Evolutionary conservation across 2,329 filamentous ascomycete species (phyloP).

Genomic region (Alternaria triticimaculans): DNA sequence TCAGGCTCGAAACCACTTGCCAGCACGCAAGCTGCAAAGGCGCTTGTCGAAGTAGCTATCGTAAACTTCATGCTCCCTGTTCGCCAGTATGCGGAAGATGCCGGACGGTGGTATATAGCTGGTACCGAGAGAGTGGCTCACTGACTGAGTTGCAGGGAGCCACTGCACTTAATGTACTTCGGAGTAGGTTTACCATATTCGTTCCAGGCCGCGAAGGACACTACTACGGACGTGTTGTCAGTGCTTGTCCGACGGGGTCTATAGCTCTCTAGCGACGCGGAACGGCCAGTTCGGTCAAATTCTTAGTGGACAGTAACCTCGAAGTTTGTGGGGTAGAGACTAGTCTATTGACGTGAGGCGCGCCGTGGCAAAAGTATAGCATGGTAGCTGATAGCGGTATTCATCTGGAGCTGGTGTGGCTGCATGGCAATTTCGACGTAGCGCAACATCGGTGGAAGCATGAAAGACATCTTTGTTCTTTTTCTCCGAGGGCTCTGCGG

Average conservation of each 20-base stretch:
- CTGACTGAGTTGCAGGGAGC: conserved; percentile 9
- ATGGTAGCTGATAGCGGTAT: neutral
- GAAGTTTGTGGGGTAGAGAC: conserved; percentile 6
- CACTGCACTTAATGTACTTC: conserved; percentile 6
- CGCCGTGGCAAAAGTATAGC: conserved; percentile 3
- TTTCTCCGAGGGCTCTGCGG: neutral
- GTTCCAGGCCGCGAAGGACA: neutral
- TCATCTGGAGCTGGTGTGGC: neutral
- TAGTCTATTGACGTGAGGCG: neutral
- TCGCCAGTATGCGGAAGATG: neutral
- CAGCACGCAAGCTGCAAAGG: neutral
- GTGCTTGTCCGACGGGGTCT: conserved; percentile 2
- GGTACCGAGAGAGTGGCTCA: conserved; percentile 6
- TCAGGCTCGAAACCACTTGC: conserved; percentile 21
- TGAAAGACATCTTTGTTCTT: neutral
- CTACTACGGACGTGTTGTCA: neutral
- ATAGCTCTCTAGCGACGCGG: neutral
- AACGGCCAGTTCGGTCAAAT: neutral
- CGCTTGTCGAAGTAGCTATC: conserved; percentile 7
- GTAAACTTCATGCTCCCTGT: conserved; percentile 12
- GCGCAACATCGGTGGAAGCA: neutral
- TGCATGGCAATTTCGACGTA: neutral
- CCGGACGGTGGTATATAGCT: neutral
- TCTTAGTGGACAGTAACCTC: neutral
- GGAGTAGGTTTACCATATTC: neutral